Conservation (phyloP, 768 basidiomycete species). For the Coprinellus micaceus region DNA sequence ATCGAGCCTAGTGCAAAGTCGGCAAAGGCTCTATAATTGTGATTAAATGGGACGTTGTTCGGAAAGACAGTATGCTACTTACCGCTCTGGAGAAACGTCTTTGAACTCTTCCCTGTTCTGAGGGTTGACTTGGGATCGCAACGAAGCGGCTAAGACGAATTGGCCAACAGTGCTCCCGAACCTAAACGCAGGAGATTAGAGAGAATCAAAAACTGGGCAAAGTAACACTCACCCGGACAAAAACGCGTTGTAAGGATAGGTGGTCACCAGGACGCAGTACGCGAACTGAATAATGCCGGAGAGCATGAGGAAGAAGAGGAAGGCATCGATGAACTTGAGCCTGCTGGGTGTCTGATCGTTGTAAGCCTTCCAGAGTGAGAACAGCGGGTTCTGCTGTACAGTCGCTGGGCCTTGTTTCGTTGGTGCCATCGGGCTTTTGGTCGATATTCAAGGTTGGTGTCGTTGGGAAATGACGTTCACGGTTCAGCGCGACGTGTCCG, state of each 20-base stretch:
- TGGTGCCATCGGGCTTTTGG: slow-evolving; percentile 28
- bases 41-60: background rate
- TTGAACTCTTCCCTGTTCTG: slow-evolving; percentile 81
- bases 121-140: slow-evolving; percentile 90
- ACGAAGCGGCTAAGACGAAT: slow-evolving; percentile 90
- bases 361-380: slow-evolving; percentile 75
- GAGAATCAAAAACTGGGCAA: background rate
- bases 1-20: slow-evolving; percentile 96
- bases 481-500: slow-evolving; percentile 34
- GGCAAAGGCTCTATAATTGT: slow-evolving; percentile 79
- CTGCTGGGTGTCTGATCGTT: slow-evolving; percentile 70
- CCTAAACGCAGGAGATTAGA: slow-evolving; percentile 38
- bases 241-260: slow-evolving; percentile 97
- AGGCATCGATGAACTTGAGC: slow-evolving; percentile 91
- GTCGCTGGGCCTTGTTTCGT: slow-evolving; percentile 28
- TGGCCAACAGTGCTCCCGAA: slow-evolving; percentile 94
- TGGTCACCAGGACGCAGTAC: slow-evolving; percentile 88
- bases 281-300: slow-evolving; percentile 87
- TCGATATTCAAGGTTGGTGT: slow-evolving; percentile 5
- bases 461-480: slow-evolving; percentile 12
- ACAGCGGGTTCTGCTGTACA: slow-evolving; percentile 38
- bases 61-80: slow-evolving; percentile 21
- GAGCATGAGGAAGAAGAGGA: slow-evolving; percentile 88
- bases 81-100: slow-evolving; percentile 92
- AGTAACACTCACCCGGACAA: slow-evolving; percentile 73